These are phyloP conservation scores for Phytophthora multivora DNA, from an alignment of 352 stramenopile species.

Conservation along the genomic window DNA sequence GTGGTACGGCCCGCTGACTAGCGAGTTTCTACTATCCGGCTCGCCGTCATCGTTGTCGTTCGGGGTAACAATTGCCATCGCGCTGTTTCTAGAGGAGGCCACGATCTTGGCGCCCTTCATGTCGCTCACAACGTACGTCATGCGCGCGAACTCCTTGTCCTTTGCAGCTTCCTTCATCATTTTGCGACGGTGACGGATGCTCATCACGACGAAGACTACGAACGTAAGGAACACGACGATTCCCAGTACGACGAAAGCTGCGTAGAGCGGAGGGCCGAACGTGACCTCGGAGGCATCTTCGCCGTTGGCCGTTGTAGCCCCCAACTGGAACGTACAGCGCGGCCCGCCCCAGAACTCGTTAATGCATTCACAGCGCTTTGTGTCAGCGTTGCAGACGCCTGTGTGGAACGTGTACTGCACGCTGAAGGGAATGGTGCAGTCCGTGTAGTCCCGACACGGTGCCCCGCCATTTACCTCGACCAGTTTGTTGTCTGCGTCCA, in stretches of 20 bases:
- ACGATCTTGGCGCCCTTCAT: slow-evolving; percentile 34
- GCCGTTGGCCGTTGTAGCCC: slow-evolving; percentile 34
- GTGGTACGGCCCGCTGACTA: slow-evolving; percentile 35
- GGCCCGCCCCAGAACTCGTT: slow-evolving; percentile 68
- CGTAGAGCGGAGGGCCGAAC: slow-evolving; percentile 37
- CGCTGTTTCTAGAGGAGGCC: slow-evolving; percentile 11
- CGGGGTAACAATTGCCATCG: slow-evolving; percentile 16
- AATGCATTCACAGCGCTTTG: slow-evolving; percentile 53
- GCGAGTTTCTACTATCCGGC: slow-evolving; percentile 19
- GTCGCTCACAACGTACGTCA: slow-evolving; percentile 29
- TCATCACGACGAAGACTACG: slow-evolving; percentile 49
- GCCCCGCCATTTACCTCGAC: slow-evolving; percentile 62
- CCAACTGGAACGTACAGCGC: slow-evolving; percentile 63
- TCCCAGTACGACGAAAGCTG: slow-evolving; percentile 24
- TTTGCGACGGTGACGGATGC: slow-evolving; percentile 37
- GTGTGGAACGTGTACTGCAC: slow-evolving; percentile 54
- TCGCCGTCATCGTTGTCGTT: slow-evolving; percentile 23
- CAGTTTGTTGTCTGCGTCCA: slow-evolving; percentile 56
- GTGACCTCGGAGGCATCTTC: slow-evolving; percentile 31
- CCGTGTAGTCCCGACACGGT: slow-evolving; percentile 49
- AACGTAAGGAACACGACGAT: slow-evolving; percentile 43
- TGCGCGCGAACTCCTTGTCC: slow-evolving; percentile 28
- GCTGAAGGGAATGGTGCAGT: slow-evolving; percentile 63
- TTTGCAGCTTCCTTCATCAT: slow-evolving; percentile 43
- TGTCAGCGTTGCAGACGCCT: slow-evolving; percentile 51